Evolutionary conservation across 73 alveolate genomes (phyloP).

Genomic region (Tetrahymena malaccensis): DNA sequence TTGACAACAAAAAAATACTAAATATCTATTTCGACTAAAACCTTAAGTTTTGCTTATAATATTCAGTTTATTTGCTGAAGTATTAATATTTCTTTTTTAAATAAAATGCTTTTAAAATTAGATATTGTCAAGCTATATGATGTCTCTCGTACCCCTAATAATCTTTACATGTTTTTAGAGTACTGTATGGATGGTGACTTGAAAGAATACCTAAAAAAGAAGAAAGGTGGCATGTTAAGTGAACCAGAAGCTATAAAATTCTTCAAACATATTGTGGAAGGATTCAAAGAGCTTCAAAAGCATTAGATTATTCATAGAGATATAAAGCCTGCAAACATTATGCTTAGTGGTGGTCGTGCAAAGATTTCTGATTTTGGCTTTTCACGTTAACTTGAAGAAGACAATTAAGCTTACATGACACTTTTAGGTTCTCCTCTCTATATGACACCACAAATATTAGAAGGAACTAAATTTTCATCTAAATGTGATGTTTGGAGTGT

Average conservation of each 20-base stretch:
- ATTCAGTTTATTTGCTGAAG: background rate
- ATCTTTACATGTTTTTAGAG: conserved; percentile 31
- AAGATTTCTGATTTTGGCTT: conserved; percentile 37
- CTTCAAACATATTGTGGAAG: conserved; percentile 3
- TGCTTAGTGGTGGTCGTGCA: conserved; percentile 6
- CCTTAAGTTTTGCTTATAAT: no score
- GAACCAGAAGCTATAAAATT: conserved; percentile 11
- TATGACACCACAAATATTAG: conserved; percentile 26
- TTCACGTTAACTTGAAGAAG: conserved; percentile 14
- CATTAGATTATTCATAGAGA: conserved; percentile 25
- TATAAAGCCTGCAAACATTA: conserved; percentile 27
- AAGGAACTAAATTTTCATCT: background rate
- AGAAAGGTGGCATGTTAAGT: conserved; percentile 6
- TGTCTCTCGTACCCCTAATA: conserved; percentile 41
- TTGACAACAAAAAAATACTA: no score
- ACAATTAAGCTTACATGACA: background rate
- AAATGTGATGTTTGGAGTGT: conserved; percentile 36
- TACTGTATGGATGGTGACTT: conserved; percentile 41
- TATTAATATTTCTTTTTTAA: background rate
- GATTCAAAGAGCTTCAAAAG: conserved; percentile 4
- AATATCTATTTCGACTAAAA: no score
- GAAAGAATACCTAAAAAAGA: conserved; percentile 11
- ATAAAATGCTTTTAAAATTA: background rate
- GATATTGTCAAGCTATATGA: conserved; percentile 33
- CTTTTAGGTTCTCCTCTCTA: conserved; percentile 33